phyloP scores from a whole-genome alignment of 495 filamentous ascomycete genomes.

The Symbiotaphrina buchneri region DNA sequence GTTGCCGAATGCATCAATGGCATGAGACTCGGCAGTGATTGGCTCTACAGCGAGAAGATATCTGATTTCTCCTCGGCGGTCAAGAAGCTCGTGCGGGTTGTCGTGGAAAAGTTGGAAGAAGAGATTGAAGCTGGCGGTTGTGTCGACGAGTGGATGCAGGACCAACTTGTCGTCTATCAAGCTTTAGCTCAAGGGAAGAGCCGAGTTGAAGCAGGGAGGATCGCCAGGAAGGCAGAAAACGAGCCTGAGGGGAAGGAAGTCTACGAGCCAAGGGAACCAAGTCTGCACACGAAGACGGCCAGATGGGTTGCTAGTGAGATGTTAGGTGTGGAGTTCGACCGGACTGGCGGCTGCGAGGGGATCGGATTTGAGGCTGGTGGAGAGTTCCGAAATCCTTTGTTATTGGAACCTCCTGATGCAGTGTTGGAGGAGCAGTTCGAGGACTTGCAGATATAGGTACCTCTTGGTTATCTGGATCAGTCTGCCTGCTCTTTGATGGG shows the following conservation, averaged over 20 bases:
- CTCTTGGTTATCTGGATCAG: too few relatives aligned
- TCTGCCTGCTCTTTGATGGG: too few relatives aligned
- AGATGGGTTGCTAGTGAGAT: conserved; percentile 43
- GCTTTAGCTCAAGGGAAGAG: conserved; percentile 37
- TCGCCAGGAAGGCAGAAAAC: conserved; percentile 5
- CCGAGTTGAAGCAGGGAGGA: conserved; percentile 10
- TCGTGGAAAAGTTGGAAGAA: conserved; percentile 15
- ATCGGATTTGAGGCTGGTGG: conserved; percentile 9
- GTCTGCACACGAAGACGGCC: conserved; percentile 48
- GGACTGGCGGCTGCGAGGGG: conserved; percentile 23
- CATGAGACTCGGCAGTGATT: conserved; percentile 43
- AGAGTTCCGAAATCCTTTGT: too few relatives aligned
- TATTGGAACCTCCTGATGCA: too few relatives aligned
- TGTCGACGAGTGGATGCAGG: conserved; percentile 52
- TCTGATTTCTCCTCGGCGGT: conserved; percentile 9
- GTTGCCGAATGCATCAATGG: conserved; percentile 42
- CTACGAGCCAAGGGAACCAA: conserved; percentile 25
- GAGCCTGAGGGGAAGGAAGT: conserved; percentile 12
- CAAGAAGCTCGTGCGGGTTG: conserved; percentile 18
- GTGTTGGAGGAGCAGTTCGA: too few relatives aligned
- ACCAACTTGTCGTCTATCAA: conserved; percentile 69
- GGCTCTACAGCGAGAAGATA: conserved; percentile 26
- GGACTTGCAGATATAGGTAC: too few relatives aligned
- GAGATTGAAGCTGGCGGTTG: conserved; percentile 30
- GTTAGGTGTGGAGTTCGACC: conserved; percentile 31